These are phyloP conservation scores for Pelargonium nanum DNA, from an alignment of 345 rosid genomes.

Conservation along the genomic window DNA sequence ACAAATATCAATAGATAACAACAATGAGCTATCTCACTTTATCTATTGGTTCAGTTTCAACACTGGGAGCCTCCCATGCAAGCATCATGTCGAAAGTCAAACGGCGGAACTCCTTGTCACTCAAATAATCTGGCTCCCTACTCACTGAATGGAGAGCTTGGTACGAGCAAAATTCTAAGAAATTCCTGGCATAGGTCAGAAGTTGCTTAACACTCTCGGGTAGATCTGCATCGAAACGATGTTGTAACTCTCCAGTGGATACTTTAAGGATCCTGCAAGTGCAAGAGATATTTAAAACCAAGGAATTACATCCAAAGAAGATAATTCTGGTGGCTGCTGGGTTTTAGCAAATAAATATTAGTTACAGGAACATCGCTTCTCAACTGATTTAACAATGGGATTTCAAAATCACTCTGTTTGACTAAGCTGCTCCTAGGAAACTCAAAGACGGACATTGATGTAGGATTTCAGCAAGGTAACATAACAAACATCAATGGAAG, in stretches of 20 bases:
- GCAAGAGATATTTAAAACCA: background rate
- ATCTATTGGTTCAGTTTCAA: conserved; percentile 25
- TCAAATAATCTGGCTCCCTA: conserved; percentile 47
- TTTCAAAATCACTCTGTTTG: background rate
- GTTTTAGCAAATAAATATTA: background rate
- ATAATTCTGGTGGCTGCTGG: background rate
- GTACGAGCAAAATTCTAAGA: conserved; percentile 72
- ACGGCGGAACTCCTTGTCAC: conserved; percentile 62
- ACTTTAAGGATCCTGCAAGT: conserved; percentile 49
- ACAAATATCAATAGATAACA: conserved; percentile 6
- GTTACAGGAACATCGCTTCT: background rate
- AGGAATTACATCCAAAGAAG: background rate
- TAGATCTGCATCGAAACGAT: conserved; percentile 58
- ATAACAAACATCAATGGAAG: background rate
- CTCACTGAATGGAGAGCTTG: conserved; percentile 43
- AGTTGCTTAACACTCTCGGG: conserved; percentile 68
- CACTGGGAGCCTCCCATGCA: conserved; percentile 83
- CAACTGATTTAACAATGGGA: too few relatives aligned
- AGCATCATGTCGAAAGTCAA: conserved; percentile 94
- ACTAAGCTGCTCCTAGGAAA: too few relatives aligned
- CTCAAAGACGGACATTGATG: background rate
- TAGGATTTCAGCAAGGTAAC: background rate
- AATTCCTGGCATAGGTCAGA: conserved; percentile 55
- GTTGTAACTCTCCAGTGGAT: conserved; percentile 59
- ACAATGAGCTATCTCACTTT: conserved; percentile 30